These are phyloP conservation scores for Ceratocystis eucalypticola DNA, from an alignment of 2,329 filamentous ascomycete genomes.

Conservation along the genomic window DNA sequence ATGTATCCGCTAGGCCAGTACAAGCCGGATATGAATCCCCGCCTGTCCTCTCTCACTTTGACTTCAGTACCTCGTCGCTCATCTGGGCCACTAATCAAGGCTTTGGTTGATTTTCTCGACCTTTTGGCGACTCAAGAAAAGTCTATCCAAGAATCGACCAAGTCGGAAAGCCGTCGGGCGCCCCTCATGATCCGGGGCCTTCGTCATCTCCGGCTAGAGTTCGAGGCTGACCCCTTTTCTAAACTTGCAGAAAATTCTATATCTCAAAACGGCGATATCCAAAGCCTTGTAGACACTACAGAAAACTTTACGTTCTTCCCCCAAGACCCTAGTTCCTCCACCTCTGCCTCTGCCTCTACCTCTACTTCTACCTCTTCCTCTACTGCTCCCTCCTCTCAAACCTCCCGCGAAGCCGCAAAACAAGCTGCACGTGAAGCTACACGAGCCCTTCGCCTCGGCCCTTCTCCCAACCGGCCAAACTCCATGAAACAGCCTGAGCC, in stretches of 20 bases:
- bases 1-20: constrained; percentile 36
- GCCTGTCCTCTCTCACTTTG: constrained; percentile 39
- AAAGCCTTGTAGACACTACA: constrained; percentile 31
- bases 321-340: constrained; percentile 21
- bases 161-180: constrained; percentile 25
- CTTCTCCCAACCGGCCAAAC: constrained; percentile 9
- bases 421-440: constrained; percentile 13
- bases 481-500: constrained; percentile 10
- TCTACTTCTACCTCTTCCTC: constrained; percentile 16
- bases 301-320: constrained; percentile 36
- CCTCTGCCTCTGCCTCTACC: constrained; percentile 20
- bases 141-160: constrained; percentile 28
- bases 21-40: constrained; percentile 43
- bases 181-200: constrained; percentile 38
- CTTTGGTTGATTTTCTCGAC: constrained; percentile 36
- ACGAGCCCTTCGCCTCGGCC: constrained; percentile 15
- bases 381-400: constrained; percentile 2
- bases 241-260: constrained; percentile 23
- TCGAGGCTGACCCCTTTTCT: constrained; percentile 33
- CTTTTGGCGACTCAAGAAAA: constrained; percentile 37
- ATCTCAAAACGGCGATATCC: constrained; percentile 30
- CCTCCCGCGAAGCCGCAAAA: constrained; percentile 15
- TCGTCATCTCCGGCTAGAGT: constrained; percentile 41
- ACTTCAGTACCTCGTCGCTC: constrained; percentile 42
- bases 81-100: constrained; percentile 35